Percentiles rank a stretch among this genome's conserved stretches.
Evolutionary conservation across 2,329 filamentous ascomycete genomes (phyloP).

Genomic region (Colletotrichum sp.): DNA sequence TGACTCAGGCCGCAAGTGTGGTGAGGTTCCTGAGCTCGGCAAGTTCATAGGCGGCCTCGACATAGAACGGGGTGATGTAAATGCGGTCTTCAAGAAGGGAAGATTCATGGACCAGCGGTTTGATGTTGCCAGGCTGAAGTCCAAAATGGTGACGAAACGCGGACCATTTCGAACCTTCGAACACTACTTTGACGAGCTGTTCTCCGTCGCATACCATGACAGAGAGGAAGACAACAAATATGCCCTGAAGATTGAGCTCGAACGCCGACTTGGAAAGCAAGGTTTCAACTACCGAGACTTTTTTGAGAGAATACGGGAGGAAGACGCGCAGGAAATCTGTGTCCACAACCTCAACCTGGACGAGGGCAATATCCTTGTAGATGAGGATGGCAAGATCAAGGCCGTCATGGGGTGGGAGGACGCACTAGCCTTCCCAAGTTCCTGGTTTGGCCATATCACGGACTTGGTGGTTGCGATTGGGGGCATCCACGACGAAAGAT

Average conservation of each 20-base stretch:
- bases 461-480: background rate
- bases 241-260: background rate
- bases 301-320: background rate
- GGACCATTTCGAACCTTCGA: background rate
- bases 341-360: conserved; percentile 13
- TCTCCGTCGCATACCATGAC: background rate
- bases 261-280: background rate
- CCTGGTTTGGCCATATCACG: background rate
- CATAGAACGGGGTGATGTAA: background rate
- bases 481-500: background rate
- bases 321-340: background rate
- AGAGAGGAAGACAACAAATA: background rate
- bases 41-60: background rate
- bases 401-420: conserved; percentile 20
- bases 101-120: background rate
- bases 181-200: background rate
- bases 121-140: background rate
- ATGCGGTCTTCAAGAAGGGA: background rate
- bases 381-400: background rate
- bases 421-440: conserved; percentile 3
- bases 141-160: background rate
- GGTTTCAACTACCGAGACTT: background rate
- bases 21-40: background rate
- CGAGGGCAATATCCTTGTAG: conserved; percentile 3
- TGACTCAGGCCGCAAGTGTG: background rate